Base-by-base conservation (phyloP, 139 green algal species). In the Chlorella sp. region DNA sequence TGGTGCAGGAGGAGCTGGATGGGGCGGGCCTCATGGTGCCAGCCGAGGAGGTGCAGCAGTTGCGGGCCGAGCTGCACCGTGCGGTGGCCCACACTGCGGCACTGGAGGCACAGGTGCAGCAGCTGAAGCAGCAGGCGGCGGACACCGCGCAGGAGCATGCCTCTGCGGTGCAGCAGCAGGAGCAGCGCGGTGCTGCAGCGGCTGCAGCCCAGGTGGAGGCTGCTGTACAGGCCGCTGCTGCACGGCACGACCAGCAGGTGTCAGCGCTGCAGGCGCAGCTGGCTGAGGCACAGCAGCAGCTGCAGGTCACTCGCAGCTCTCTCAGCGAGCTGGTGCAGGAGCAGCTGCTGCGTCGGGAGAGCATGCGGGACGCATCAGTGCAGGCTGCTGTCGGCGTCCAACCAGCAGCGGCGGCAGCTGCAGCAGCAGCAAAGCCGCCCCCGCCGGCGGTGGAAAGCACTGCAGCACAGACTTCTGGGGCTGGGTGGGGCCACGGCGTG, bases 1-100 rank as follows among this genome's bases (percentile, higher is more conserved):
- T 28, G 64, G n/a, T 80, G 79, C 82, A 53, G 53, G 61, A 81
- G 89, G 82, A 87, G 91, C 61, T 77, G 81, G 39, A 61, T 12
- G 60, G 61, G 22, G 83, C 26, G 26, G 32, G 24, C 15, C 28
- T 48, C 7, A 34, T 26, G 39, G 81, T 78, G 39, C 83, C 37
- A 28, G 37, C 22, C 4, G 57, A 21, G 0, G 61, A 87, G 34
- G 61, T 87, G 39, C 36, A 66, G 36, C 36, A 61, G 22, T 37
- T 87, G 83, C 83, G 39, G 21, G 34, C 3, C 0, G 36, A 87
- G 61, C 83, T 87, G 61, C 83, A 34, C 61, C 30, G 24, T 57
- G 75, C 30, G 9, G 82, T 21, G 75, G 36, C 85, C 5, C 85
- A 88, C 28, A 81, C 85, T 16, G 66, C 66, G 0, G 48, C 68